phyloP scores from a whole-genome alignment of 768 basidiomycete genomes.

The Cystofilobasidium capitatum region DNA sequence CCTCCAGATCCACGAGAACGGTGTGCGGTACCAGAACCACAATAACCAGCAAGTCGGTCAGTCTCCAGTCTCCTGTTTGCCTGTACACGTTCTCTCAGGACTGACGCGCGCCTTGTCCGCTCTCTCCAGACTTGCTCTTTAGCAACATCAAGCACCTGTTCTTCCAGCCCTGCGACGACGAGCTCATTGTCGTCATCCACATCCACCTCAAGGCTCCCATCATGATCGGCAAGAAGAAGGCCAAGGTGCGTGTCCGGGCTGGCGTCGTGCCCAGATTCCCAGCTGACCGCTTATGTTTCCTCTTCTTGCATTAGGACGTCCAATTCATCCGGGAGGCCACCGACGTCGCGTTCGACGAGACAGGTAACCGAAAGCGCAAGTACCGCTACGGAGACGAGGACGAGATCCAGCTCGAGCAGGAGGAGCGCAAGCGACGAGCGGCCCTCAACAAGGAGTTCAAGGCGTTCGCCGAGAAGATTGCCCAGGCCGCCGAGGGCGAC shows the following conservation, averaged over 20 bases:
- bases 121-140: slow-evolving; percentile 69
- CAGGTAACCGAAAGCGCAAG: slow-evolving; percentile 95
- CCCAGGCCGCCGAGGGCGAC: slow-evolving; percentile 81
- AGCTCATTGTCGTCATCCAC: slow-evolving; percentile 87
- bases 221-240: slow-evolving; percentile 98
- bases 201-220: slow-evolving; percentile 88
- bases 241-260: slow-evolving; percentile 53
- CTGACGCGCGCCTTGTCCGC: background rate
- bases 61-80: slow-evolving; percentile 32
- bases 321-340: slow-evolving; percentile 98
- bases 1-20: slow-evolving; percentile 95
- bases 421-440: slow-evolving; percentile 80
- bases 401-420: slow-evolving; percentile 97
- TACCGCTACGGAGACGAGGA: slow-evolving; percentile 97
- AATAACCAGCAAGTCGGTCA: slow-evolving; percentile 83
- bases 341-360: slow-evolving; percentile 96
- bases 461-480: slow-evolving; percentile 80
- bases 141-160: slow-evolving; percentile 96
- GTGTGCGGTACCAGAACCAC: slow-evolving; percentile 80
- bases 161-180: slow-evolving; percentile 97
- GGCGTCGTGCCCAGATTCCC: background rate
- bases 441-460: slow-evolving; percentile 90
- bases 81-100: background rate
- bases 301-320: slow-evolving; percentile 56
- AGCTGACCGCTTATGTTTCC: background rate